Percentiles rank a stretch among this genome's conserved stretches.
phyloP scores from a whole-genome alignment of 192 early-diverging fungal species.

The Podila verticillata region DNA sequence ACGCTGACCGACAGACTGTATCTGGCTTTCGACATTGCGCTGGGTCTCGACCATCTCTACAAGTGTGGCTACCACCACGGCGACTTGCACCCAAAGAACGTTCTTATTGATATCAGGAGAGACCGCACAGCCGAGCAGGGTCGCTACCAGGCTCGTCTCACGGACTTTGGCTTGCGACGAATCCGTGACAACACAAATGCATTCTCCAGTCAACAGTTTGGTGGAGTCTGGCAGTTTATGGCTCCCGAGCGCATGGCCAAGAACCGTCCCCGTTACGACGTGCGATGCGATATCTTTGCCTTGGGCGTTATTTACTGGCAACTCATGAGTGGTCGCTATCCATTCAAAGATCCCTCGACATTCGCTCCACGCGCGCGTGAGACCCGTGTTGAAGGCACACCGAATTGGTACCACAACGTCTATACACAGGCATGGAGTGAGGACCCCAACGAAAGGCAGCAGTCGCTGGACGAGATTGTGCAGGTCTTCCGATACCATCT shows the following conservation, averaged over 20 bases:
- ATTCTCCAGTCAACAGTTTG: slow-evolving; percentile 47
- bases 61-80: slow-evolving; percentile 47
- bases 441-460: slow-evolving; percentile 29
- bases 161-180: slow-evolving; percentile 45
- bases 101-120: slow-evolving; percentile 33
- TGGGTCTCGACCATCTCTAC: slow-evolving; percentile 38
- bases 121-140: slow-evolving; percentile 17
- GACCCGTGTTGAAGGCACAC: slow-evolving; percentile 22
- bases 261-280: slow-evolving; percentile 39
- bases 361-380: slow-evolving; percentile 32
- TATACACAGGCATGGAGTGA: slow-evolving; percentile 38
- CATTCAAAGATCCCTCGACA: slow-evolving; percentile 32
- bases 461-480: slow-evolving; percentile 24
- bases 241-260: slow-evolving; percentile 45
- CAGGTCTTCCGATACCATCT: slow-evolving; percentile 29
- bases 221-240: slow-evolving; percentile 49
- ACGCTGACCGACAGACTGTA: slow-evolving; percentile 33
- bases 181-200: slow-evolving; percentile 29
- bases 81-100: slow-evolving; percentile 46
- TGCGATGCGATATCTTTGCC: slow-evolving; percentile 46
- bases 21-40: slow-evolving; percentile 37
- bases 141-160: slow-evolving; percentile 34
- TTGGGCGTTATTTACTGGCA: slow-evolving; percentile 45
- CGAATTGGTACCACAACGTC: slow-evolving; percentile 23
- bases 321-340: slow-evolving; percentile 41